phyloP scores from a whole-genome alignment of 345 rosid species.

The Triadica sebifera region DNA sequence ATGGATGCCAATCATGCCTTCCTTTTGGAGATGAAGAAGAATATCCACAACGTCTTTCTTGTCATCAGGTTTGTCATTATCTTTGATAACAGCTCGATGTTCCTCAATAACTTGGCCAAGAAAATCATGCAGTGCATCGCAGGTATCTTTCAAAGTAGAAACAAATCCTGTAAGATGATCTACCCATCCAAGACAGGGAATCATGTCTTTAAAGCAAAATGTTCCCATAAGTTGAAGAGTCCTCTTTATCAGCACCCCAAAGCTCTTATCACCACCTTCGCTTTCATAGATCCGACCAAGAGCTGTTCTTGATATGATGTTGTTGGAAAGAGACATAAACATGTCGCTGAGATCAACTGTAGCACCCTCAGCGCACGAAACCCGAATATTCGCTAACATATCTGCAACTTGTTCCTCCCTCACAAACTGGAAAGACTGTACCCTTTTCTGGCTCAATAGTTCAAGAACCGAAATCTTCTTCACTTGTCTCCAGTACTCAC shows the following conservation, averaged over 20 bases:
- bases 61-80: constrained; percentile 1
- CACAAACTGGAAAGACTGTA: constrained; percentile 4
- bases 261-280: constrained; percentile 12
- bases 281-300: constrained; percentile 22
- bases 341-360: constrained; percentile 12
- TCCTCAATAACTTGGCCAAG: constrained; percentile 27
- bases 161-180: constrained; percentile 17
- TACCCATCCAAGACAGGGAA: constrained; percentile 19
- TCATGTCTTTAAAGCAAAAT: constrained; percentile 15
- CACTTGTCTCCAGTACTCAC: constrained; percentile 31
- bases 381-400: constrained; percentile 15
- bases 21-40: constrained; percentile 13
- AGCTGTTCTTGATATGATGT: constrained; percentile 17
- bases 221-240: constrained; percentile 1
- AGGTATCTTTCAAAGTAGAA: not conserved
- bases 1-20: constrained; percentile 3
- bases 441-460: constrained; percentile 19
- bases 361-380: not conserved
- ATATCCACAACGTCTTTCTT: constrained; percentile 15
- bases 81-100: not conserved
- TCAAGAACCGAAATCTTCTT: constrained; percentile 20
- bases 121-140: constrained; percentile 3
- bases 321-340: constrained; percentile 6
- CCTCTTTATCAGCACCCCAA: constrained; percentile 11
- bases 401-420: not conserved